phyloP scores from a whole-genome alignment of 2,329 filamentous ascomycete species.

The Calonectria hawksworthii region DNA sequence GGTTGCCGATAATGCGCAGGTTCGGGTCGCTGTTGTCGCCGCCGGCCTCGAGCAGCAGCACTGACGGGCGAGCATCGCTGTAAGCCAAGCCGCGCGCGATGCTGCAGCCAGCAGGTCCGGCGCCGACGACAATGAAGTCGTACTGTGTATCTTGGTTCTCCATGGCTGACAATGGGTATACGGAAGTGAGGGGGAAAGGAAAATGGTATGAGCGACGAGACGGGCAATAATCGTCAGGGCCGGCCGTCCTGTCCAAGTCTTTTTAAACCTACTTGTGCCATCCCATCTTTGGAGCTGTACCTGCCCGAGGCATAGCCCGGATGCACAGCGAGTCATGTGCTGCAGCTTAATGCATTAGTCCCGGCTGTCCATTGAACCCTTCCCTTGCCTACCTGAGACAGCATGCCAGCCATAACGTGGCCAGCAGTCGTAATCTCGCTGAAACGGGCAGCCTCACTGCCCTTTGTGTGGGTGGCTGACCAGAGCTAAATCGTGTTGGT shows the following conservation, averaged over 20 bases:
- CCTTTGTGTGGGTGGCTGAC: neutral
- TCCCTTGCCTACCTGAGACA: constrained; percentile 13
- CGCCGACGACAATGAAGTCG: constrained; percentile 36
- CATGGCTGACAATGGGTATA: neutral
- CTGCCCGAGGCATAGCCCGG: neutral
- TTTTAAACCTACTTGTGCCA: constrained; percentile 10
- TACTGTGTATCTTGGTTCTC: constrained; percentile 17
- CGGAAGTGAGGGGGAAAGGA: neutral
- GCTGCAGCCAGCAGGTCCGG: constrained; percentile 32
- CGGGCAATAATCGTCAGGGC: neutral
- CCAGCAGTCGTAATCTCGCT: constrained; percentile 6
- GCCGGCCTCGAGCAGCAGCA: constrained; percentile 33
- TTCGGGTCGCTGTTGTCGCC: constrained; percentile 31
- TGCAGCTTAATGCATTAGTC: constrained; percentile 20
- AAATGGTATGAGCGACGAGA: neutral
- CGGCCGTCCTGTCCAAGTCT: neutral
- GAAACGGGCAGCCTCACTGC: neutral
- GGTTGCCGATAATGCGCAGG: constrained; percentile 29
- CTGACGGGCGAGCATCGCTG: constrained; percentile 19
- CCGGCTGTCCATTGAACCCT: neutral
- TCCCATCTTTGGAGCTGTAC: neutral
- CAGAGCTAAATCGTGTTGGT: neutral
- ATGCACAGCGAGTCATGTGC: constrained; percentile 13
- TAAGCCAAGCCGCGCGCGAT: constrained; percentile 29
- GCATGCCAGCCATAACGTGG: constrained; percentile 5